Evolutionary conservation across 2,329 filamentous ascomycete genomes (phyloP).

Genomic region (Phaeosphaeria sp.): DNA sequence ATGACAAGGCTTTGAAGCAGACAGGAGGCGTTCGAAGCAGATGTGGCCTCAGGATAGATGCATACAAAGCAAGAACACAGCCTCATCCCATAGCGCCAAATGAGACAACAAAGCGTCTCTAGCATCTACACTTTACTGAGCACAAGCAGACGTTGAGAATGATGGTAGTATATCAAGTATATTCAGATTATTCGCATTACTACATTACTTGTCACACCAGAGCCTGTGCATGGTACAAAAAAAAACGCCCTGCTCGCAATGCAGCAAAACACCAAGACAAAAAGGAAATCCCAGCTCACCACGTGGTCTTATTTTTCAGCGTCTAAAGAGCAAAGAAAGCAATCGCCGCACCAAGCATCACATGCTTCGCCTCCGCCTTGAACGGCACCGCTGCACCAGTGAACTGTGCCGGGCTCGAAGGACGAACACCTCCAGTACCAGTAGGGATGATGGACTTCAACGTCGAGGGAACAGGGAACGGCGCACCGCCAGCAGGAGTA

Average conservation of each 20-base stretch:
- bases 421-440: constrained; percentile 29
- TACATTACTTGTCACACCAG: no score
- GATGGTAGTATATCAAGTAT: no score
- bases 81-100: no score
- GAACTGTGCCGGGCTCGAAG: constrained; percentile 36
- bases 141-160: no score
- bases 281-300: not conserved
- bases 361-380: constrained; percentile 26
- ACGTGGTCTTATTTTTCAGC: not conserved
- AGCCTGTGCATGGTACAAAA: not conserved
- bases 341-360: constrained; percentile 36
- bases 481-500: constrained; percentile 14
- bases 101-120: no score
- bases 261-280: not conserved
- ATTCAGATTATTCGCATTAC: no score
- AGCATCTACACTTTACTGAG: no score
- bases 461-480: constrained; percentile 34
- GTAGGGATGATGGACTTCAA: constrained; percentile 32
- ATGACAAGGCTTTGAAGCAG: no score
- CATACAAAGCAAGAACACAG: no score
- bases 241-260: no score
- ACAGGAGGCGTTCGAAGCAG: no score
- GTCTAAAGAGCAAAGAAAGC: constrained; percentile 44
- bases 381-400: constrained; percentile 43
- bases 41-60: no score